These are phyloP conservation scores for Collybia sordida DNA, from an alignment of 768 basidiomycete species.

Conservation along the genomic window DNA sequence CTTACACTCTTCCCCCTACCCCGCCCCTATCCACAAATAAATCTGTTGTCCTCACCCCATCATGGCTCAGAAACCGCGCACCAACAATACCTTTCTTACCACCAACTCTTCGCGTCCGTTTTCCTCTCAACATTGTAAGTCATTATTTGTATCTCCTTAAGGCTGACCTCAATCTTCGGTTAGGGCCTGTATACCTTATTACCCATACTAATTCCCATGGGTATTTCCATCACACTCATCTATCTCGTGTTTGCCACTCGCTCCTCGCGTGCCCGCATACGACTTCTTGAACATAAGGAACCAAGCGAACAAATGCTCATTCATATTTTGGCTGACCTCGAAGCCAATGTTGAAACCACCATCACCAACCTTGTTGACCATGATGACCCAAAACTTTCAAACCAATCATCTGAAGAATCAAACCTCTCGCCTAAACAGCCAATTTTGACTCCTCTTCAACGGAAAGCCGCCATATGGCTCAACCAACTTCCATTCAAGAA, in stretches of 20 bases:
- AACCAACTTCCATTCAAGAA: constrained; percentile 75
- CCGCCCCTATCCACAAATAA: constrained; percentile 39
- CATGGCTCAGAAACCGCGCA: constrained; percentile 46
- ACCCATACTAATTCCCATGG: constrained; percentile 64
- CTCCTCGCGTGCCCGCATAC: constrained; percentile 64
- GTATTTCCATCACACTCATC: constrained; percentile 52
- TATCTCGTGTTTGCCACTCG: constrained; percentile 58
- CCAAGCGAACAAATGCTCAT: constrained; percentile 49
- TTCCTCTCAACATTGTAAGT: constrained; percentile 74
- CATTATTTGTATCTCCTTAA: neutral
- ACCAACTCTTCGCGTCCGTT: constrained; percentile 54
- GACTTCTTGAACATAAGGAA: constrained; percentile 55
- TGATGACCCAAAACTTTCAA: constrained; percentile 21
- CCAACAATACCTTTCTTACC: constrained; percentile 49
- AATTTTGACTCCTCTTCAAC: constrained; percentile 56
- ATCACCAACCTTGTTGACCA: constrained; percentile 61
- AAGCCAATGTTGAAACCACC: constrained; percentile 57
- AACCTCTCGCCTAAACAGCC: constrained; percentile 31
- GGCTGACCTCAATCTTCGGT: constrained; percentile 1
- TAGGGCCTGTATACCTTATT: constrained; percentile 55
- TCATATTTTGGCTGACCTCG: constrained; percentile 55
- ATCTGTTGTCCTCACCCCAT: constrained; percentile 36
- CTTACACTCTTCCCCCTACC: constrained; percentile 43
- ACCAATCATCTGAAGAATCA: neutral
- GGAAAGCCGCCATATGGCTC: constrained; percentile 52